Evolutionary conservation across 2,329 filamentous ascomycete species (phyloP).

Genomic region (Claviceps sp.): DNA sequence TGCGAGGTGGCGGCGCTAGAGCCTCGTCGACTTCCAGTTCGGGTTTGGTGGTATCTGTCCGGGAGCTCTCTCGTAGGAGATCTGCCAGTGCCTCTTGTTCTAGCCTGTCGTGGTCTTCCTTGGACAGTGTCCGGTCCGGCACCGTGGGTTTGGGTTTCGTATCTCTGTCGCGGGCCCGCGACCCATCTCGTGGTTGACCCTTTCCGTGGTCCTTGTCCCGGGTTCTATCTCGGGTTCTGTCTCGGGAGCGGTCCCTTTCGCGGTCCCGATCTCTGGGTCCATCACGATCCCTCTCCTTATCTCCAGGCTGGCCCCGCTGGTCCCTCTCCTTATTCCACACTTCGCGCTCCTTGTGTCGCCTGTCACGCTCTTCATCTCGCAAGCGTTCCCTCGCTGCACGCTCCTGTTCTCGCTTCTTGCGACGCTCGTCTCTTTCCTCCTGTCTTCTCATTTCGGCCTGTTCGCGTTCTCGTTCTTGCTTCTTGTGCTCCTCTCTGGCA

Average conservation of each 20-base stretch:
- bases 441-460: slow-evolving; percentile 36
- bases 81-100: slow-evolving; percentile 46
- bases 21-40: slow-evolving; percentile 44
- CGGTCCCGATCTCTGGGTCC: slow-evolving; percentile 12
- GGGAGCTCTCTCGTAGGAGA: slow-evolving; percentile 45
- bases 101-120: slow-evolving; percentile 43
- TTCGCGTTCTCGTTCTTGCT: slow-evolving; percentile 33
- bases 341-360: slow-evolving; percentile 26
- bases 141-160: slow-evolving; percentile 25
- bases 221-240: slow-evolving; percentile 11
- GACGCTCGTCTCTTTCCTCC: slow-evolving; percentile 35
- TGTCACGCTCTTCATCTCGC: slow-evolving; percentile 27
- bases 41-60: slow-evolving; percentile 31
- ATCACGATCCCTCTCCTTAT: background rate
- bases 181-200: slow-evolving; percentile 18
- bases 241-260: slow-evolving; percentile 14
- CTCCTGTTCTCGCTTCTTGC: slow-evolving; percentile 38
- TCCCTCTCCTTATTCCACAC: slow-evolving; percentile 24
- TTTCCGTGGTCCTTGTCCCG: slow-evolving; percentile 16
- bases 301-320: slow-evolving; percentile 2
- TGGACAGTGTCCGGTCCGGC: slow-evolving; percentile 37
- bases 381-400: slow-evolving; percentile 40
- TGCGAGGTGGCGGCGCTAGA: slow-evolving; percentile 40
- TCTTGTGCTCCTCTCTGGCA: slow-evolving; percentile 41
- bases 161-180: slow-evolving; percentile 18